Base-by-base conservation (phyloP, 2,329 filamentous ascomycete species). In the Alternaria panax region DNA sequence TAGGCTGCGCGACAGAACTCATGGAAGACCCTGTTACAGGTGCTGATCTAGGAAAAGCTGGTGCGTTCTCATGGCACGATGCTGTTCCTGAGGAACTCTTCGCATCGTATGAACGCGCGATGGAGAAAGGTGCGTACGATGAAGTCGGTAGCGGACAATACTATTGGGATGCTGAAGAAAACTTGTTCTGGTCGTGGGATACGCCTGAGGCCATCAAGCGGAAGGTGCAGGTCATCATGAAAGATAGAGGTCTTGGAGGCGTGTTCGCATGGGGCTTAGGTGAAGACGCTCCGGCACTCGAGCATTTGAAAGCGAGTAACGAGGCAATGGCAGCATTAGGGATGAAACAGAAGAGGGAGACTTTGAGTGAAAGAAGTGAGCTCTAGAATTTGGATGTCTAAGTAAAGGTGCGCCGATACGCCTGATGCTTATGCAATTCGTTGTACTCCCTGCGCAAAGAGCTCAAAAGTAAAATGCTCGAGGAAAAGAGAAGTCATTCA, bases 201-300 rank as follows among this genome's bases (percentile, higher is more conserved):
- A 89, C 87, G 0, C 80, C 84, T 0, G 80, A 81, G 9, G 82
- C 87, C n/a, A 87, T 92, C 52, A 66, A 73, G 32, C 80, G 79
- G 60, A 93, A 92, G 78, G 85, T 91, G 58, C 78, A 81, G 2
- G 72, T 81, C 3, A 81, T 92, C 34, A 80, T 91, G 6, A 79
- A 82, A 41, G 79, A 80, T 16, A 83, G 83, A 70, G 74, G 78
- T 2, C 74, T 92, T 0, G 89, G 90, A 2, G 90, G 91, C 14
- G 85, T 90, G 5, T 91, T 92, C 81, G 89, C 89, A 0, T 92
- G 90, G 90, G 89, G 88, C 3, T 69, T 92, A 54, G 90, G 88
- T 2, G 89, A 92, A 75, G 90, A 92, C 63, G 70, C 68, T 16
- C 57, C 66, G 2, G 52, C 62, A 4, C 78, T 69, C n/a, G 47